Evolutionary conservation across 2,329 filamentous ascomycete species (phyloP).

Genomic region (Trematosphaeria pertusa): DNA sequence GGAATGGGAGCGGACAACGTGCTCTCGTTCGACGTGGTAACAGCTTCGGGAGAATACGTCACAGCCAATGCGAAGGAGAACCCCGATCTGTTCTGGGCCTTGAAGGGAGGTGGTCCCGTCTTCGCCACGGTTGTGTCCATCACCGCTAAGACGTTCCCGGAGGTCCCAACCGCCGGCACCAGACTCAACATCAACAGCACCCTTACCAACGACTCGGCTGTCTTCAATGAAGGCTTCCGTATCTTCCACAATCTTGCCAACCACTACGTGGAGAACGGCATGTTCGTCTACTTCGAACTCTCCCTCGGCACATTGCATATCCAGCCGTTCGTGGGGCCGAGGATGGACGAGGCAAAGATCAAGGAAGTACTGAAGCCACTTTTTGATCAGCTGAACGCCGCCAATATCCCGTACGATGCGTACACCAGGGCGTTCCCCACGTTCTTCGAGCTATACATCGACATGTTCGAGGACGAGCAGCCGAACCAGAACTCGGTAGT

Average conservation of each 20-base stretch:
- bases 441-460: slow-evolving; percentile 46
- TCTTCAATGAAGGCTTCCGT: slow-evolving; percentile 36
- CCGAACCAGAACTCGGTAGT: slow-evolving; percentile 38
- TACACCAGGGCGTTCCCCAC: slow-evolving; percentile 40
- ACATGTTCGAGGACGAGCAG: slow-evolving; percentile 45
- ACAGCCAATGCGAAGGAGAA: slow-evolving; percentile 43
- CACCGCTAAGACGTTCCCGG: slow-evolving; percentile 44
- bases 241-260: slow-evolving; percentile 46
- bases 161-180: slow-evolving; percentile 40
- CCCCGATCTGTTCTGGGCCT: slow-evolving; percentile 47
- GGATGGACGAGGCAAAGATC: slow-evolving; percentile 37
- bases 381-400: slow-evolving; percentile 35
- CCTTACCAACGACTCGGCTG: slow-evolving; percentile 38
- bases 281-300: slow-evolving; percentile 47
- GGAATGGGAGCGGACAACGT: slow-evolving; percentile 50
- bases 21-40: slow-evolving; percentile 48
- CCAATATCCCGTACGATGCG: slow-evolving; percentile 38
- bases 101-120: slow-evolving; percentile 43
- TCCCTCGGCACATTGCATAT: slow-evolving; percentile 37
- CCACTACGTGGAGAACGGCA: slow-evolving; percentile 39
- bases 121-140: slow-evolving; percentile 41
- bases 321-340: slow-evolving; percentile 42
- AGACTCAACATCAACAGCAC: slow-evolving; percentile 46
- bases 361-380: slow-evolving; percentile 36
- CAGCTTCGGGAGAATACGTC: slow-evolving; percentile 45